phyloP scores from a whole-genome alignment of 805 yeast species.

The Schizosaccharomyces osmophilus region DNA sequence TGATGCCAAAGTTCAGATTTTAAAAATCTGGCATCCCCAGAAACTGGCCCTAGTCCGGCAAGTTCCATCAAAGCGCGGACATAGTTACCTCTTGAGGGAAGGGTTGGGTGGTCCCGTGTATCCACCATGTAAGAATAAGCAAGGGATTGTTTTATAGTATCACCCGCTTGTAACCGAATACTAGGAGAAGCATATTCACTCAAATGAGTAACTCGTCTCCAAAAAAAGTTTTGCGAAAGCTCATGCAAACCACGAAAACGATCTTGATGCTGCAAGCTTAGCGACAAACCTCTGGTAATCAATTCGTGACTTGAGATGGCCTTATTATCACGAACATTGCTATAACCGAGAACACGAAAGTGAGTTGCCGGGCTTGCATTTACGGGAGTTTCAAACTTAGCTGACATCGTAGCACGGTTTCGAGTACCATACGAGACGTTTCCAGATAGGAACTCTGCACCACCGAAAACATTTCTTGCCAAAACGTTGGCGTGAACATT shows the following conservation, averaged over 20 bases:
- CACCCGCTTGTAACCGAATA: conserved; percentile 34
- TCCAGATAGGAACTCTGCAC: conserved; percentile 34
- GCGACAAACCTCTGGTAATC: conserved; percentile 18
- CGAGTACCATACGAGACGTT: conserved; percentile 31
- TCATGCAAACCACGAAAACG: conserved; percentile 21
- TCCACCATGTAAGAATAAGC: conserved; percentile 22
- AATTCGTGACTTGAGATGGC: conserved; percentile 32
- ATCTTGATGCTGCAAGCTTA: not conserved
- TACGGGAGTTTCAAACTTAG: not conserved
- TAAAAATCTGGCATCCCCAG: conserved; percentile 14
- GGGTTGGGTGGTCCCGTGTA: conserved; percentile 19
- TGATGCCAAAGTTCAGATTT: conserved; percentile 16
- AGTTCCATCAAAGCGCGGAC: conserved; percentile 23
- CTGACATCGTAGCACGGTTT: conserved; percentile 17
- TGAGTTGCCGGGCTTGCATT: not conserved
- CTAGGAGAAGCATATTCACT: conserved; percentile 25
- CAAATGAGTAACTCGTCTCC: conserved; percentile 29
- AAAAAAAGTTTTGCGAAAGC: conserved; percentile 35
- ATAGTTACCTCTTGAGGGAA: conserved; percentile 24
- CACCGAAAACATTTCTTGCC: conserved; percentile 35
- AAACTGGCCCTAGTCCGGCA: conserved; percentile 13
- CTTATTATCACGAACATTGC: not conserved
- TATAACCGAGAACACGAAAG: not conserved
- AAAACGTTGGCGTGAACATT: conserved; percentile 72
- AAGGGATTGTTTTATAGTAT: conserved; percentile 33